These are phyloP conservation scores for Nicotiana sylvestris DNA, from an alignment of 257 asterid species.

Conservation along the genomic window DNA sequence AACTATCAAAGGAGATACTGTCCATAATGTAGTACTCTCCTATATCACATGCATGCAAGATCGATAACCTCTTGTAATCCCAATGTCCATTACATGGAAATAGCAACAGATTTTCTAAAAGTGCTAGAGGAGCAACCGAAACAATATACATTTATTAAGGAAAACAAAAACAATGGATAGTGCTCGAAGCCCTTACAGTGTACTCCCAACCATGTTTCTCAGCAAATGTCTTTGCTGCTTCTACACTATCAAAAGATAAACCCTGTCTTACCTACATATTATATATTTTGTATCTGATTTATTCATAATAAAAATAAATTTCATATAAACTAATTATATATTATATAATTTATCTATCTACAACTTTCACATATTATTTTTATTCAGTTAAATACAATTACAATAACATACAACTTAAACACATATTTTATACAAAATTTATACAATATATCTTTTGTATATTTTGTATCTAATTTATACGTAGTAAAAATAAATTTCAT, in stretches of 20 bases:
- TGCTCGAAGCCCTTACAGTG: not conserved
- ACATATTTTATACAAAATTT: too few species aligned
- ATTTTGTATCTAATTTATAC: too few species aligned
- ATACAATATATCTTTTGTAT: too few species aligned
- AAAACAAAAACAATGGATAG: not conserved
- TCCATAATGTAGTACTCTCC: not conserved
- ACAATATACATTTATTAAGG: not conserved
- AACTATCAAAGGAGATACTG: not conserved
- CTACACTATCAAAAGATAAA: not conserved
- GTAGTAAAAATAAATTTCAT: too few species aligned
- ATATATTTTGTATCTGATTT: too few species aligned
- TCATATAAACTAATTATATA: too few species aligned
- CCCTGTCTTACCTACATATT: too few species aligned
- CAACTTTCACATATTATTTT: too few species aligned
- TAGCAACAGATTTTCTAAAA: not conserved
- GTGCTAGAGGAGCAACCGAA: not conserved
- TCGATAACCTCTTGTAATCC: not conserved
- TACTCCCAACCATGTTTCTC: not conserved
- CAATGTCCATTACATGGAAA: not conserved
- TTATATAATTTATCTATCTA: too few species aligned
- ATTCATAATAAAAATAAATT: too few species aligned
- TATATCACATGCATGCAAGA: not conserved
- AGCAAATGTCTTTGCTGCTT: not conserved
- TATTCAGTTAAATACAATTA: too few species aligned
- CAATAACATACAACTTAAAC: too few species aligned